Conservation (phyloP, 768 basidiomycete genomes). For the Sporobolomyces roseus region DNA sequence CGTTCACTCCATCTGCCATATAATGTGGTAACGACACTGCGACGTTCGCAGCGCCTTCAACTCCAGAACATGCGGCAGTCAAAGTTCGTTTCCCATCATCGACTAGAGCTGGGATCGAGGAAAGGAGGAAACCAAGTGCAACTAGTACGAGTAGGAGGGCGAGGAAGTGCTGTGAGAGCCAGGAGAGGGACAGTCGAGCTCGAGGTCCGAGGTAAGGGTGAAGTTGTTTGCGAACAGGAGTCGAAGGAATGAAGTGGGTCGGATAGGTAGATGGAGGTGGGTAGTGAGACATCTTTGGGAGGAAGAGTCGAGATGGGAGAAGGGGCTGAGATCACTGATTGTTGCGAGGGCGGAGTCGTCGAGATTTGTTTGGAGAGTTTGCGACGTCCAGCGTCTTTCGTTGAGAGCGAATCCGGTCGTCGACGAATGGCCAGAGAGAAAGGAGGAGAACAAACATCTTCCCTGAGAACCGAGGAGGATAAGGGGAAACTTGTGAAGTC, state of each 20-base stretch:
- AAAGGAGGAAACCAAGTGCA: slow-evolving; percentile 30
- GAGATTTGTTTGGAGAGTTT: no score
- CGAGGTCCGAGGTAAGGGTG: slow-evolving; percentile 37
- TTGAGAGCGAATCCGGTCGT: no score
- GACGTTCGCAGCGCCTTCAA: slow-evolving; percentile 34
- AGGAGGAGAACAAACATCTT: neutral
- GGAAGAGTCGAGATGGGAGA: neutral
- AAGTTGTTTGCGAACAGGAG: neutral
- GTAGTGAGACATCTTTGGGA: neutral
- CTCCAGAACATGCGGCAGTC: slow-evolving; percentile 12
- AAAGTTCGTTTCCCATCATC: slow-evolving; percentile 20
- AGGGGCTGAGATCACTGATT: no score
- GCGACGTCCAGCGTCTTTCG: neutral
- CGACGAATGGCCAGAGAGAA: neutral
- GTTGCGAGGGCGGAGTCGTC: no score
- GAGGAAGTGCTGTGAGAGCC: slow-evolving; percentile 40
- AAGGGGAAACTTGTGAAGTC: neutral
- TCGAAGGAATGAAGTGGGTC: neutral
- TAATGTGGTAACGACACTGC: slow-evolving; percentile 31
- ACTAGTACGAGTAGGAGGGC: slow-evolving; percentile 38
- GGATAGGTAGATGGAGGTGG: neutral
- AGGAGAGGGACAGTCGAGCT: slow-evolving; percentile 38
- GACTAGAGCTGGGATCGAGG: slow-evolving; percentile 20
- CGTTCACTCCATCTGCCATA: slow-evolving; percentile 37
- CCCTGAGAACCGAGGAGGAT: neutral